phyloP scores from a whole-genome alignment of 495 filamentous ascomycete species.

The Collariella sp. region DNA sequence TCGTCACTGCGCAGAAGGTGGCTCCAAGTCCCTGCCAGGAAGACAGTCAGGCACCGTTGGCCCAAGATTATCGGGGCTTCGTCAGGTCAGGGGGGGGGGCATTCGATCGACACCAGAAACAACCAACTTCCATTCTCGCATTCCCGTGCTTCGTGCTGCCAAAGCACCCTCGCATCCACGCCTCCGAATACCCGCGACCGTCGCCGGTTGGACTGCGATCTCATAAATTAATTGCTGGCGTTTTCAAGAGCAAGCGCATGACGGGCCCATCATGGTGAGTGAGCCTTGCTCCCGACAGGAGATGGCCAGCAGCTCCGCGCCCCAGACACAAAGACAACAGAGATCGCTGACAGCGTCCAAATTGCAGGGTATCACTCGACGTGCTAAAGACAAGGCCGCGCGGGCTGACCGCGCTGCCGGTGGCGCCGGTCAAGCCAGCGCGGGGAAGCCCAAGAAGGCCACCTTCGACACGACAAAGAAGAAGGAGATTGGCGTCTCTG shows the following conservation, averaged over 20 bases:
- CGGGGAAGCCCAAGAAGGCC: conserved; percentile 81
- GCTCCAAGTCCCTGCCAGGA: not conserved
- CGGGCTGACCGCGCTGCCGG: conserved; percentile 48
- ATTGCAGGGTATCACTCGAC: conserved; percentile 46
- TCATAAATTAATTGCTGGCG: conserved; percentile 5
- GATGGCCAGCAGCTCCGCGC: not conserved
- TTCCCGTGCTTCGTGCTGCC: not conserved
- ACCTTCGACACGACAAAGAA: conserved; percentile 93
- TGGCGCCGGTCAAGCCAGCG: conserved; percentile 40
- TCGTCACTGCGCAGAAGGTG: conserved; percentile 19
- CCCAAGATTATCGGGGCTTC: conserved; percentile 3
- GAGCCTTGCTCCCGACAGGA: no score
- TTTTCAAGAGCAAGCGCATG: conserved; percentile 16
- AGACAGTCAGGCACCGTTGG: conserved; percentile 18
- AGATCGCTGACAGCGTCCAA: conserved; percentile 7
- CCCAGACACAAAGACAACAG: not conserved
- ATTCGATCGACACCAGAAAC: not conserved
- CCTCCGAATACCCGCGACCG: not conserved
- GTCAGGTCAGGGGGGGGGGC: not conserved
- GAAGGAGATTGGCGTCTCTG: conserved; percentile 97
- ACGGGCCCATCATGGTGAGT: conserved; percentile 27
- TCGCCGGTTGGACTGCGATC: not conserved
- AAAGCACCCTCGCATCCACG: not conserved
- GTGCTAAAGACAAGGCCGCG: conserved; percentile 54
- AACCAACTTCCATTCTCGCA: not conserved